phyloP scores from a whole-genome alignment of 768 basidiomycete species.

The Pisolithus microcarpus region DNA sequence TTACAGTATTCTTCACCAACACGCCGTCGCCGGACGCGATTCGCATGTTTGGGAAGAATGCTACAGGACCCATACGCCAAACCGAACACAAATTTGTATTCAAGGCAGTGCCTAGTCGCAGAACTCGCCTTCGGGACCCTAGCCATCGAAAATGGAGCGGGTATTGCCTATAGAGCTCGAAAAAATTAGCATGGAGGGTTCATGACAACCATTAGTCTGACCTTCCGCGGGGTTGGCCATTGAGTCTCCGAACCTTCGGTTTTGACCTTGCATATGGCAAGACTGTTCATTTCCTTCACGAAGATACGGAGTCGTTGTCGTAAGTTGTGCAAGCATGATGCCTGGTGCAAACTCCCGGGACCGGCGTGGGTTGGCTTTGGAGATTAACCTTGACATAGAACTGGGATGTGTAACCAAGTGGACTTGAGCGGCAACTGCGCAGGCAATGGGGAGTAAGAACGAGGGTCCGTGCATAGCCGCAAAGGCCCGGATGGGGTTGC shows the following conservation, averaged over 20 bases:
- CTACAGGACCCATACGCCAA: conserved; percentile 46
- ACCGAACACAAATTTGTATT: conserved; percentile 68
- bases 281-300: conserved; percentile 73
- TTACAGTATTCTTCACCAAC: no score
- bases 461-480: no score
- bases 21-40: no score
- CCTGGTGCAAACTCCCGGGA: conserved; percentile 22
- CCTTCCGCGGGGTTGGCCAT: conserved; percentile 59
- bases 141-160: conserved; percentile 89
- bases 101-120: conserved; percentile 60
- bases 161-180: conserved; percentile 43
- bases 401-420: conserved; percentile 56
- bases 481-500: no score
- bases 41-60: no score
- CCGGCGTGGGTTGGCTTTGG: conserved; percentile 35
- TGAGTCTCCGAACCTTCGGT: no score
- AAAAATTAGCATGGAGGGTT: conserved; percentile 5
- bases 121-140: conserved; percentile 70
- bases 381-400: conserved; percentile 59
- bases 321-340: conserved; percentile 65
- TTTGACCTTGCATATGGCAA: no score
- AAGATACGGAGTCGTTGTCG: conserved; percentile 70
- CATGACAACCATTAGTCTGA: conserved; percentile 4
- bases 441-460: no score
- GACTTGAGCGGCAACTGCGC: conserved; percentile 49